Base-by-base conservation (phyloP, 2,329 filamentous ascomycete species). In the Tolypocladium album region DNA sequence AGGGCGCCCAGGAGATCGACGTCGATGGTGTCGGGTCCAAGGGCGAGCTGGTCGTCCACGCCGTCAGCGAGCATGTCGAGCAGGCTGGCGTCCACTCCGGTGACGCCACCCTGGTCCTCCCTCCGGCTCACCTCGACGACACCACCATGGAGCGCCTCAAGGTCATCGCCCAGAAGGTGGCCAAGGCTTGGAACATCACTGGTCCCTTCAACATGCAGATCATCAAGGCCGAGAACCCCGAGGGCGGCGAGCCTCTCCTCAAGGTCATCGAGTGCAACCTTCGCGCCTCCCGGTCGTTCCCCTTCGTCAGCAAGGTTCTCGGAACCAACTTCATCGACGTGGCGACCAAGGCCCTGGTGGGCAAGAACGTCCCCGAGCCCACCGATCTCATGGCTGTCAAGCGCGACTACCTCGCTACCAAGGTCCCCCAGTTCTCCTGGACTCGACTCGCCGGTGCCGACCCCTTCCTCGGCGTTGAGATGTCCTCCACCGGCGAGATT, bases 181-280 rank as follows among this genome's bases (percentile, higher is more conserved):
- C 94, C 66, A 89, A 94, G 77, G 94, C 94, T 56, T 97, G 93
- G 91, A 92, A 84, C 71, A 97, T 97, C 74, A 97, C 92, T 24
- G 94, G 94, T 59, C 94, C 94, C 61, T 99, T 97, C 86, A 99
- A 99, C 83, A 97, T 99, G 93, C 94, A 99, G 74, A 96, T 99
- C 76, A 97, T 99, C 83, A 96, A 96, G 80, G 91, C 89, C 42
- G 82, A 90, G 15, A 80, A 88, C 69, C 85, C 88, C 39, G 86
- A 90, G 61, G 89, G 89, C 61, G 88, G 87, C 60, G 83, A 88
- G 70, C 85, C 89, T 40, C 81, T 84, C 36, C 84, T 97, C 65
- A 97, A 97, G 82, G 93, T 97, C 70, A 97, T 97, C 64, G 93
- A 97, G 78, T 97, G 93, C 81, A 97, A 97, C 76, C 86, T 97